Percentiles rank a stretch among this genome's conserved stretches.
phyloP scores from a whole-genome alignment of 1,284 basidiomycete species.

The Trichosporon coremiiforme region DNA sequence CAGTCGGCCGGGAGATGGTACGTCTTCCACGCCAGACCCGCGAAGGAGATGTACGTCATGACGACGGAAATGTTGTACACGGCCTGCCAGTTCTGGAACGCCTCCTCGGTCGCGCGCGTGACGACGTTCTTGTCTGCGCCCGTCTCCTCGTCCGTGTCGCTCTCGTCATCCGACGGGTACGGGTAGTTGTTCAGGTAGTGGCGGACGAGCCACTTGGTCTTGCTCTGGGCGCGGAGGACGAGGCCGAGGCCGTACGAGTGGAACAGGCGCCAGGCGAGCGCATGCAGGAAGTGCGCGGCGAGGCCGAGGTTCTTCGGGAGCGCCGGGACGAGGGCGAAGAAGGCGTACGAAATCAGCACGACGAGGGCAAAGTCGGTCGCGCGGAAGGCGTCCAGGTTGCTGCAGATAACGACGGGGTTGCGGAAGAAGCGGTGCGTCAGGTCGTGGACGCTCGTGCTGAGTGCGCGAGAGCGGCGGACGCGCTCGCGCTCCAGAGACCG shows the following conservation, averaged over 20 bases:
- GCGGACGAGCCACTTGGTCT: conserved; percentile 84
- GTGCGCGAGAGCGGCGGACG: conserved; percentile 31
- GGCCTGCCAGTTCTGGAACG: conserved; percentile 92
- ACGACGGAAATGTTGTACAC: conserved; percentile 89
- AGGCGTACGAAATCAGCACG: conserved; percentile 64
- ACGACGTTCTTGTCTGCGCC: conserved; percentile 60
- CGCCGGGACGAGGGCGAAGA: conserved; percentile 58
- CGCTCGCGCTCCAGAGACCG: conserved; percentile 8
- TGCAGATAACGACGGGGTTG: conserved; percentile 78
- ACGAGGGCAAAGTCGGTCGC: conserved; percentile 70
- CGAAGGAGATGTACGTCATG: conserved; percentile 90
- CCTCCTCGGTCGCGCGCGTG: conserved; percentile 78
- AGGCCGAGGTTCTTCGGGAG: conserved; percentile 58
- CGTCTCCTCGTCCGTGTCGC: conserved; percentile 50
- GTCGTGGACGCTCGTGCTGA: conserved; percentile 74
- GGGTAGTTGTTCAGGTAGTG: conserved; percentile 93
- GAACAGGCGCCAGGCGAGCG: conserved; percentile 81
- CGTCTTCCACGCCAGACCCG: conserved; percentile 81
- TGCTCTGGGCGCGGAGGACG: conserved; percentile 79
- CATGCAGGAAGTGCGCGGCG: conserved; percentile 74
- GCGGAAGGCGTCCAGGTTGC: conserved; percentile 80
- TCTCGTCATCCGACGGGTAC: conserved; percentile 61
- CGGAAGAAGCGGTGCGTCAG: conserved; percentile 87
- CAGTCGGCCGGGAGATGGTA: conserved; percentile 78
- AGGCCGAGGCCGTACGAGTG: conserved; percentile 87